Evolutionary conservation across 345 rosid species (phyloP), one percentile per base, ranked within the genome.

Genomic region (Brassica juncea): DNA sequence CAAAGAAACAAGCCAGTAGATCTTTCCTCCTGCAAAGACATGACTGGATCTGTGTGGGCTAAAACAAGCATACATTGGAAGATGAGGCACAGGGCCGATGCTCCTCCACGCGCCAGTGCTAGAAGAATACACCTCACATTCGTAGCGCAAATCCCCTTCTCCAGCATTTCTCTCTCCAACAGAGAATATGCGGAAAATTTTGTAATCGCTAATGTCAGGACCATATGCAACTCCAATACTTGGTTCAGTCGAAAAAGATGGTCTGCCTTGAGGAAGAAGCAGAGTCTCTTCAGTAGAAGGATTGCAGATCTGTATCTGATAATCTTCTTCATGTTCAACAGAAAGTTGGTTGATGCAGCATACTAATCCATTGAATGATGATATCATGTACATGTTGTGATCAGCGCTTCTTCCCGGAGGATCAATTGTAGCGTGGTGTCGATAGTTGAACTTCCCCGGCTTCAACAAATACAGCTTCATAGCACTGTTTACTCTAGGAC

Each of bases 61-160:
- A 15, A 16, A 1, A 31, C 0, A 5, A 44, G 6, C 6, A 44
- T 21, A 2, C 85, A 73, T 80, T 4, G 83, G 84, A 84, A 6
- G 16, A 4, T 37, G 35, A 61, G 81, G 83, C 42, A 76, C 82
- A 4, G 1, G 37, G 31, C 87, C 87, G 15, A 82, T 76, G 27
- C 65, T 61, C 70, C 75, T 60, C 87, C 85, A 84, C 19, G 66
- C 77, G 52, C 85, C 69, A 14, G 66, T 69, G 59, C n/a, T 79
- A 4, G 87, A 84, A 8, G 82, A 79, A 70, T 73, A 84, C 25
- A 84, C 77, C 74, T 82, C 87, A 57, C 84, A 82, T 44, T 68
- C 79, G 11, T 10, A 34, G 16, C n/a, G 11, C 4, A 6, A 31
- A 8, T 2, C 27, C 42, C 0, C n/a, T 27, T 61, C 55, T 61